phyloP scores from a whole-genome alignment of 805 yeast species.

The Saturnispora saitoi region DNA sequence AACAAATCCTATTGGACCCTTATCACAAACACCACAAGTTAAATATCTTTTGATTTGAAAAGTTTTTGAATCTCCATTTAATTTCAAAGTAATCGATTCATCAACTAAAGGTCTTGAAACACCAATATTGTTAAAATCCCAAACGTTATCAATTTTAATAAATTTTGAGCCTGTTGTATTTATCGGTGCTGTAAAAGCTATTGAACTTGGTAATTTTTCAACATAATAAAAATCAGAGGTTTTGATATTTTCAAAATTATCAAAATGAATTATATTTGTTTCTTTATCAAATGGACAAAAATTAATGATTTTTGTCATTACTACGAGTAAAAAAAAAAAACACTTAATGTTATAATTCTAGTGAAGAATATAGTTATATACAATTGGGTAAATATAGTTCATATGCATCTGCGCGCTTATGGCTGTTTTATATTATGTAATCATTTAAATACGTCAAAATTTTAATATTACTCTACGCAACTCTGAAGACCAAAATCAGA shows the following conservation, averaged over 20 bases:
- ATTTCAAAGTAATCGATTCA: conserved; percentile 9
- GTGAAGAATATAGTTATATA: background rate
- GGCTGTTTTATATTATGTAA: too few relatives aligned
- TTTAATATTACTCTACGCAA: too few relatives aligned
- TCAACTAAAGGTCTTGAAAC: conserved; percentile 40
- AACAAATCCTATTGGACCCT: conserved; percentile 70
- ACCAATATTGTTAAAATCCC: conserved; percentile 77
- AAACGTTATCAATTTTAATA: conserved; percentile 42
- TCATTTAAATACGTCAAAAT: too few relatives aligned
- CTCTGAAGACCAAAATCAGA: too few relatives aligned
- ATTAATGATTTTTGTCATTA: conserved; percentile 2
- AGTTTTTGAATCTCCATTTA: conserved; percentile 15
- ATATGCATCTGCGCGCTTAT: too few relatives aligned
- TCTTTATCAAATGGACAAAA: conserved; percentile 14
- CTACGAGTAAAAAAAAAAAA: too few relatives aligned
- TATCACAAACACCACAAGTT: conserved; percentile 69
- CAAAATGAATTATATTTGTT: conserved; percentile 11
- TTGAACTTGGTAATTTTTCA: background rate
- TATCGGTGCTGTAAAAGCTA: conserved; percentile 6
- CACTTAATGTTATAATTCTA: too few relatives aligned
- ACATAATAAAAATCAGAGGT: background rate
- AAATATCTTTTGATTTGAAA: conserved; percentile 42
- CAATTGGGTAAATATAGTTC: background rate
- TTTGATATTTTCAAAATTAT: conserved; percentile 3
- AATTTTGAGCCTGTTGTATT: background rate